Evolutionary conservation across 2,329 filamentous ascomycete genomes (phyloP).

Genomic region (Trichoderma afroharzianum): DNA sequence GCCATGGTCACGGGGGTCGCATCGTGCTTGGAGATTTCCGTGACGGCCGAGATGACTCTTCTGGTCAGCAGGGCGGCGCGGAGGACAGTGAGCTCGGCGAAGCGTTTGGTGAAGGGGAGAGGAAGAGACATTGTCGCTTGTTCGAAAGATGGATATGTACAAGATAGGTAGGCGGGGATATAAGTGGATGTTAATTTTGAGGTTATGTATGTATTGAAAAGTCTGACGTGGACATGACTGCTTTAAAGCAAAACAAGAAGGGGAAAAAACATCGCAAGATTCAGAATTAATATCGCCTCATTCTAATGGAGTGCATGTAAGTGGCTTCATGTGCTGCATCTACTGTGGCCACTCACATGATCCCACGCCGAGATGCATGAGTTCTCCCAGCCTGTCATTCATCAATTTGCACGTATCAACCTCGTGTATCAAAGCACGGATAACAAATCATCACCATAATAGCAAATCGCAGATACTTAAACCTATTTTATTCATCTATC

Average conservation of each 20-base stretch:
- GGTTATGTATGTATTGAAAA: not conserved
- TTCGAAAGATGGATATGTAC: not conserved
- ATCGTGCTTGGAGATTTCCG: slow-evolving; percentile 54
- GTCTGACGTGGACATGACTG: not conserved
- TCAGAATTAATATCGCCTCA: not conserved
- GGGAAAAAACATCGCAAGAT: not conserved
- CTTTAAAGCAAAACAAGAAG: not conserved
- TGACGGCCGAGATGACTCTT: slow-evolving; percentile 39
- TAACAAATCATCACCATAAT: not conserved
- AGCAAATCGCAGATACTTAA: not conserved
- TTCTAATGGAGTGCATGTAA: not conserved
- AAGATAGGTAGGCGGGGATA: not conserved
- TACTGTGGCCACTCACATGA: not conserved
- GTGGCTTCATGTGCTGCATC: not conserved
- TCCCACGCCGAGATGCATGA: not conserved
- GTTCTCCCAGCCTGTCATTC: not conserved
- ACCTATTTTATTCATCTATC: slow-evolving; percentile 3
- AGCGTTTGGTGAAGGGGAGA: slow-evolving; percentile 19
- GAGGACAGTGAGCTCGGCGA: slow-evolving; percentile 47
- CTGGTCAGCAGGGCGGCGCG: slow-evolving; percentile 57
- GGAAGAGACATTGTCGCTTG: not conserved
- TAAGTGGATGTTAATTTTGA: no score
- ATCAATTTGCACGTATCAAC: not conserved
- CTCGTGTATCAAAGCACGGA: not conserved
- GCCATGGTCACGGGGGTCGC: slow-evolving; percentile 59